Evolutionary conservation across 2,329 filamentous ascomycete genomes (phyloP).

Genomic region (Leptographium procerum): DNA sequence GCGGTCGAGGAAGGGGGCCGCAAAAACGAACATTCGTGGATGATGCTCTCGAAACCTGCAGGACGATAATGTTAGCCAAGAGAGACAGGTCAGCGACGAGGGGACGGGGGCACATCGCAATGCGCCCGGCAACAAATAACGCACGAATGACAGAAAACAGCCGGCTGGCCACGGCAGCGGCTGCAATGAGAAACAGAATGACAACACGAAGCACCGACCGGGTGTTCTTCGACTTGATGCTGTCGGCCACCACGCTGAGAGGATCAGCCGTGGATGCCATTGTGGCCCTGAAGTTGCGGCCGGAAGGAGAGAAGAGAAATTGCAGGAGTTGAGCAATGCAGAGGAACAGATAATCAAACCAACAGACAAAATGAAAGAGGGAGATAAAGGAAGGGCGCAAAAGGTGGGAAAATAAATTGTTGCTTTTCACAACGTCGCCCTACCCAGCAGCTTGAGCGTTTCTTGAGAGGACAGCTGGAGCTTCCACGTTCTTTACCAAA

Average conservation of each 20-base stretch:
- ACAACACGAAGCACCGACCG: conserved; percentile 77
- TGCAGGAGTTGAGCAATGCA: conserved; percentile 2
- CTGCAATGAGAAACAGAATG: conserved; percentile 85
- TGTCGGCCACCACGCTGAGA: conserved; percentile 56
- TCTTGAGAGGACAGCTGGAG: conserved; percentile 6
- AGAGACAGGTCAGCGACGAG: conserved; percentile 3
- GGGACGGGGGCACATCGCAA: not conserved
- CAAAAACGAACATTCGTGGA: conserved; percentile 86
- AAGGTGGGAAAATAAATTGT: not conserved
- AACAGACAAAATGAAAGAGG: not conserved
- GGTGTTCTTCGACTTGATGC: conserved; percentile 68
- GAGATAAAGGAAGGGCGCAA: not conserved
- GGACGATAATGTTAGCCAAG: not conserved
- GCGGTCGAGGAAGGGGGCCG: conserved; percentile 8
- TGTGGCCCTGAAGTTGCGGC: conserved; percentile 30
- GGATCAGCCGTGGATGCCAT: conserved; percentile 15
- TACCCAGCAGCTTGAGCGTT: not conserved
- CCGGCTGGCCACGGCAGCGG: conserved; percentile 81
- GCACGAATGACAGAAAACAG: conserved; percentile 96
- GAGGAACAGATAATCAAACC: not conserved
- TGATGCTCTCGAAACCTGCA: conserved; percentile 92
- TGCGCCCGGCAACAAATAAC: conserved; percentile 26
- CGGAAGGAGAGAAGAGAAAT: conserved; percentile 6
- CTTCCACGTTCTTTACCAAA: conserved; percentile 3
- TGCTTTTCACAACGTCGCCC: not conserved